Base-by-base conservation (phyloP, 805 yeast species). In the Zygotorulaspora sp. region DNA sequence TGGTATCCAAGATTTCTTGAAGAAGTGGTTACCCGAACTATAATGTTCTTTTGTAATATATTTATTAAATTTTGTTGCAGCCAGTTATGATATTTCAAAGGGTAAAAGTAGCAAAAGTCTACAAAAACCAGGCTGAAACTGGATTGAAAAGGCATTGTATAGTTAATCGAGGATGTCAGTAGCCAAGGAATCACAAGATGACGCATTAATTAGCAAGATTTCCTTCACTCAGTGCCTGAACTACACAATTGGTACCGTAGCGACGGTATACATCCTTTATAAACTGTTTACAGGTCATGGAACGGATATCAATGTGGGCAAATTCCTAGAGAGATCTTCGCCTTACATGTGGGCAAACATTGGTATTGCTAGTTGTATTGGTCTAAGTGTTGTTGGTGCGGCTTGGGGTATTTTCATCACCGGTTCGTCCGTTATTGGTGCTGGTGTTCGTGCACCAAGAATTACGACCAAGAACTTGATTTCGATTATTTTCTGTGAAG, bases 371-470 rank as follows among this genome's bases (percentile, higher is more conserved):
- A 66, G 79, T 35, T 90, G 98, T 66, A 88, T 94, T 51, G 97
- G 97, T 10, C 74, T 92, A 43, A 81, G 94, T 33, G 97, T 92
- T 11, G 82, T 89, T 28, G 98, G 98, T 26, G 98, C 98, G 11
- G 97, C 97, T 4, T 92, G 98, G 98, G 98, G 98, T 48, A 92
- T 92, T 50, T 92, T 90, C 62, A 76, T 92, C 45, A 90, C 97
- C 2, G 98, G 98, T 27, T 73, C 96, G 1, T 79, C 96, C 19
- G 85, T 92, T 52, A 67, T 92, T 45, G 98, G 98, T 53, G 98
- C 98, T 2, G 98, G 98, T 70, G 97, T 92, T 43, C 85, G 85
- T 63, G 92, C 96, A 10, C 98, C 98, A 36, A 74, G 97, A 61
- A 94, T 92, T 60, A 89, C 97, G 30, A 92, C 98, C 38, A 92